These are phyloP conservation scores for Cryphonectria carpinicola DNA, from an alignment of 2,329 filamentous ascomycete species.

Conservation along the genomic window DNA sequence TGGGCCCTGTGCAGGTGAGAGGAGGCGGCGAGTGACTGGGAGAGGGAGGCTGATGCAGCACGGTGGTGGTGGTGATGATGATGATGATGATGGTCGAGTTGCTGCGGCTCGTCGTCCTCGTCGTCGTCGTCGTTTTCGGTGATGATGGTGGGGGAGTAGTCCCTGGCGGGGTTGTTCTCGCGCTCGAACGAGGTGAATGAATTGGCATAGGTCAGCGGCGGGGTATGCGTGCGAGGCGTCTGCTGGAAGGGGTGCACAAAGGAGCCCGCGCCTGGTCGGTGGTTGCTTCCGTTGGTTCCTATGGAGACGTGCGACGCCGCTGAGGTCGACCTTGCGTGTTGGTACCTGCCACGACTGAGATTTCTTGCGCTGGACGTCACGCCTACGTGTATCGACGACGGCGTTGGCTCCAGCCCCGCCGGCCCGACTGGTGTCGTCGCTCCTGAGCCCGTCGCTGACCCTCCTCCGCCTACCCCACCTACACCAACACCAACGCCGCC, in stretches of 20 bases:
- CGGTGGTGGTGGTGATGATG: conserved; percentile 5
- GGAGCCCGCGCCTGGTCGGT: conserved; percentile 45
- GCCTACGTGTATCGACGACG: conserved; percentile 2
- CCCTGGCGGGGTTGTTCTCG: conserved; percentile 48
- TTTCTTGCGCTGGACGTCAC: conserved; percentile 2
- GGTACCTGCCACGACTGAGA: conserved; percentile 44
- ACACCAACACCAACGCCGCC: not conserved
- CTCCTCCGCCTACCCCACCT: not conserved
- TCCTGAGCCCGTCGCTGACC: conserved; percentile 30
- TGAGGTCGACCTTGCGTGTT: conserved; percentile 62
- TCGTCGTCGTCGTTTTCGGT: conserved; percentile 57
- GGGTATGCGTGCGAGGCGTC: conserved; percentile 63
- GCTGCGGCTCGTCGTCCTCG: conserved; percentile 39
- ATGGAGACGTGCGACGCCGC: conserved; percentile 61
- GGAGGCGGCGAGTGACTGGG: conserved; percentile 31
- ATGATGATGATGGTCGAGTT: not conserved
- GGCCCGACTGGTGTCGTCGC: conserved; percentile 26
- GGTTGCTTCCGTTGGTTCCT: conserved; percentile 55
- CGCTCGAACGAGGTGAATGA: conserved; percentile 53
- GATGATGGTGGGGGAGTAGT: conserved; percentile 61
- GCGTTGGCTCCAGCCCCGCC: conserved; percentile 33
- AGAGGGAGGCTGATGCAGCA: conserved; percentile 27
- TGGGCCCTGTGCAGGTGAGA: conserved; percentile 35
- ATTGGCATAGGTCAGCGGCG: conserved; percentile 62
- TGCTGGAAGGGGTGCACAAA: conserved; percentile 70